Conservation (phyloP, 106 monocot species). For the Alisma plantagoaquatica region DNA sequence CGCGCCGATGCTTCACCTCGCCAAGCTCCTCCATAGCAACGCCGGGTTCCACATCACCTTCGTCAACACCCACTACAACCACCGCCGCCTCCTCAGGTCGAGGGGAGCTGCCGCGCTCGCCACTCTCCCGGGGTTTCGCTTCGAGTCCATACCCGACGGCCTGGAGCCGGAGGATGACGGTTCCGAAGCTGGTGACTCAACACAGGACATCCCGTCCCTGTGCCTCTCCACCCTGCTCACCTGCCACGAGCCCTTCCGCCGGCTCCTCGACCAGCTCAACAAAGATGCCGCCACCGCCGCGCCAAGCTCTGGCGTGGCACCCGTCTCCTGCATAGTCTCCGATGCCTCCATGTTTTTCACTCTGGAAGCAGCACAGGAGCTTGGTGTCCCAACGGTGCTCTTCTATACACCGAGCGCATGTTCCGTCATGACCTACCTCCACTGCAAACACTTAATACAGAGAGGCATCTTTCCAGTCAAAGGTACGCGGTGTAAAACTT, state of each 20-base stretch:
- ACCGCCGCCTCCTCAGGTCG: conserved; percentile 36
- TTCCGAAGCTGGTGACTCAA: too few species aligned
- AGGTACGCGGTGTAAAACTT: too few species aligned
- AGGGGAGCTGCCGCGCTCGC: conserved; percentile 18
- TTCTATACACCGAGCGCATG: conserved; percentile 1
- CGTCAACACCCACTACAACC: conserved; percentile 62
- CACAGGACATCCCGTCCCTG: too few species aligned
- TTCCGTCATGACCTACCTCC: not conserved
- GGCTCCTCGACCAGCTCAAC: not conserved
- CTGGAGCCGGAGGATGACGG: too few species aligned
- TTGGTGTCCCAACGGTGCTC: not conserved
- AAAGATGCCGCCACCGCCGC: too few species aligned
- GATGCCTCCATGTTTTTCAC: conserved; percentile 5
- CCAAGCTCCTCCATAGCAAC: conserved; percentile 6
- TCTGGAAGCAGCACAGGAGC: conserved; percentile 2
- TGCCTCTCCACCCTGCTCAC: too few species aligned
- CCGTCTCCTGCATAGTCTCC: too few species aligned
- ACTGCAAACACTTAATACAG: not conserved
- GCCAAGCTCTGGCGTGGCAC: too few species aligned
- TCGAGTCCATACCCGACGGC: conserved; percentile 36
- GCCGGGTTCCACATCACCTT: conserved; percentile 43
- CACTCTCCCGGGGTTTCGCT: conserved; percentile 21
- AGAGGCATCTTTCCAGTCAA: not conserved
- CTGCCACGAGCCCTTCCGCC: conserved; percentile 2
- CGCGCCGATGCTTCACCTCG: conserved; percentile 4